Evolutionary conservation across 257 asterid genomes (phyloP), one percentile per base, ranked within the genome.

Genomic region (Penstemon eatonii): DNA sequence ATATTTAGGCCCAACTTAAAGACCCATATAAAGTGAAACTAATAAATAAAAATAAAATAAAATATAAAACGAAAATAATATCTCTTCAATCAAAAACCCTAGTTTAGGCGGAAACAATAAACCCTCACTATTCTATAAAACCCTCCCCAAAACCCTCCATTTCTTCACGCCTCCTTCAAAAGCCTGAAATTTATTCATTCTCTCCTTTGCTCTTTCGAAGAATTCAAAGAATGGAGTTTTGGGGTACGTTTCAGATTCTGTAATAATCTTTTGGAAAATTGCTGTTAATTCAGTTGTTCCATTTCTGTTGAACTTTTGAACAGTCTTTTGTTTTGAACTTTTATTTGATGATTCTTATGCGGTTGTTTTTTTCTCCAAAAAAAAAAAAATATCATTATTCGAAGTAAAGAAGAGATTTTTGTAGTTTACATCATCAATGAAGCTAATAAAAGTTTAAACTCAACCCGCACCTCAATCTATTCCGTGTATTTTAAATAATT

Each of bases 181-280:
- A 11, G 8, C 45, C 60, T 25, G 33, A 25, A 25, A 25, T 25
- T 25, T 25, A 25, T 25, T 25, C 33, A 25, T 25, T 3, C 42
- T 42, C 33, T 25, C 33, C 33, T 25, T 25, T 25, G 33, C 33
- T 25, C 37, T 37, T 36, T 57, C 36, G 15, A 62, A 47, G 0
- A 4, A 42, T 6, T 49, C 4, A 10, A 7, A 36, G 10, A 4
- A 86, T 87, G 94, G 94, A 84, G 82, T 87, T 87, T 59, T 87
- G 94, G 94, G 94, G 94, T 87, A 72, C 47, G 78, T 4, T 51
- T 62, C 33, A 25, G 33, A 25, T 25, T 25, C 33, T 25, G 2
- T 25, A 25, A 25, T 25, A 25, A 2, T 25, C 33, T 25, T 25
- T 25, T 25, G 33, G 2, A 25, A 25, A 25, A 25, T 25, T 25